phyloP scores from a whole-genome alignment of 805 yeast species.

The Saturnispora bothae region DNA sequence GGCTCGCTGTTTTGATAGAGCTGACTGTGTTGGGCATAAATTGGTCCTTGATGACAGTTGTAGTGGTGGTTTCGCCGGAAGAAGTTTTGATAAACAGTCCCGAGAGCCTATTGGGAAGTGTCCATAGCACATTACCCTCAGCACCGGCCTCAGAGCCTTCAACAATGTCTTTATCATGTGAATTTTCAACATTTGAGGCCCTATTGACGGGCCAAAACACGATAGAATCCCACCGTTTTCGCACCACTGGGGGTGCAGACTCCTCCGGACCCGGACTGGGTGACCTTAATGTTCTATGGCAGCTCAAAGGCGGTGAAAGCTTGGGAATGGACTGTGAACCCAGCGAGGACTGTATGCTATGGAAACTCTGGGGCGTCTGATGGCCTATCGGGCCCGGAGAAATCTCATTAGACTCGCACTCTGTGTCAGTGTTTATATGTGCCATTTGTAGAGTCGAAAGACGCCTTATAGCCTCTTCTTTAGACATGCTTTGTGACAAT shows the following conservation, averaged over 20 bases:
- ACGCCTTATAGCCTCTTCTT: too few relatives aligned
- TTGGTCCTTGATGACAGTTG: not conserved
- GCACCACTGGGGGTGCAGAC: not conserved
- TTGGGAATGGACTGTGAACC: not conserved
- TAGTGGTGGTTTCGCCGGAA: not conserved
- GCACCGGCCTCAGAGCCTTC: too few relatives aligned
- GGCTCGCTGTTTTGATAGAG: constrained; percentile 1
- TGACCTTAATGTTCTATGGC: not conserved
- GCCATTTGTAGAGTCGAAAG: too few relatives aligned
- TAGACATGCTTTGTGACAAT: too few relatives aligned
- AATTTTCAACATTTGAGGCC: not conserved
- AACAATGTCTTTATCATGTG: not conserved
- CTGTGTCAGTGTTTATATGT: too few relatives aligned
- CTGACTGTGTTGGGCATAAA: constrained; percentile 5
- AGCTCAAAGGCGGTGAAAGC: not conserved
- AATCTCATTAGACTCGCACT: too few relatives aligned
- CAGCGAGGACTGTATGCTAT: too few relatives aligned
- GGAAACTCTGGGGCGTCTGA: too few relatives aligned
- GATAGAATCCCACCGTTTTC: not conserved
- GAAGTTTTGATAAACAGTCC: not conserved
- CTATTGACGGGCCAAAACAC: not conserved
- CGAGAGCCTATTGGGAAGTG: constrained; percentile 2
- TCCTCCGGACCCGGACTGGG: not conserved
- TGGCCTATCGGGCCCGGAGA: too few relatives aligned
- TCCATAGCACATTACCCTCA: not conserved